Evolutionary conservation across 163 green algal genomes (phyloP).

Genomic region (Prototheca stagnorum): DNA sequence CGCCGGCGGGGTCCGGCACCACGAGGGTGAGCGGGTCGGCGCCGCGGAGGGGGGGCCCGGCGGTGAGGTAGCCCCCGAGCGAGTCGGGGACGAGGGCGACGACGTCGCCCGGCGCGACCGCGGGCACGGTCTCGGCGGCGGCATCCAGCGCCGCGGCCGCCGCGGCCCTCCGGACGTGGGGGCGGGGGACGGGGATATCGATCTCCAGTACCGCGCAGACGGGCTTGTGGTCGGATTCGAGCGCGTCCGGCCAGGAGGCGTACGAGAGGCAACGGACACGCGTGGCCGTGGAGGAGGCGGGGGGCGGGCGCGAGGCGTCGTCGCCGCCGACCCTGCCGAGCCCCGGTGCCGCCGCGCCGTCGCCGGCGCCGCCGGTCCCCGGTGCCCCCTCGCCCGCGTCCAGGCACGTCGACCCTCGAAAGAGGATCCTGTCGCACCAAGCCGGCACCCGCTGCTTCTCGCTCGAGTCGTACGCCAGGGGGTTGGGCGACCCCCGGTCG

Average conservation of each 20-base stretch:
- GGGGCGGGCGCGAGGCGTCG: not conserved
- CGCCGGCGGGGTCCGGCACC: no score
- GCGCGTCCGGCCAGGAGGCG: conserved; percentile 43
- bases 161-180: not conserved
- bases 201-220: conserved; percentile 35
- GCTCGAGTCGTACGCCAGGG: conserved; percentile 57
- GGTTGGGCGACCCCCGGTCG: conserved; percentile 45
- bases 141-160: no score
- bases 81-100: no score
- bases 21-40: no score
- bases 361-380: not conserved
- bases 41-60: no score
- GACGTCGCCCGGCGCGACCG: no score
- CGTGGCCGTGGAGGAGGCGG: conserved; percentile 6
- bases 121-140: no score
- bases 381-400: not conserved
- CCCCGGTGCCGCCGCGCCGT: no score
- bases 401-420: conserved; percentile 26
- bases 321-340: not conserved
- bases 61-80: no score
- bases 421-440: conserved; percentile 89
- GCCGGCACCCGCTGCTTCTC: conserved; percentile 84
- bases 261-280: conserved; percentile 29
- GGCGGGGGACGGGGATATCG: conserved; percentile 18
- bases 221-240: conserved; percentile 72